Percentiles rank a stretch among this genome's conserved stretches.
phyloP scores from a whole-genome alignment of 805 yeast species.

The Starmerella bombicola region DNA sequence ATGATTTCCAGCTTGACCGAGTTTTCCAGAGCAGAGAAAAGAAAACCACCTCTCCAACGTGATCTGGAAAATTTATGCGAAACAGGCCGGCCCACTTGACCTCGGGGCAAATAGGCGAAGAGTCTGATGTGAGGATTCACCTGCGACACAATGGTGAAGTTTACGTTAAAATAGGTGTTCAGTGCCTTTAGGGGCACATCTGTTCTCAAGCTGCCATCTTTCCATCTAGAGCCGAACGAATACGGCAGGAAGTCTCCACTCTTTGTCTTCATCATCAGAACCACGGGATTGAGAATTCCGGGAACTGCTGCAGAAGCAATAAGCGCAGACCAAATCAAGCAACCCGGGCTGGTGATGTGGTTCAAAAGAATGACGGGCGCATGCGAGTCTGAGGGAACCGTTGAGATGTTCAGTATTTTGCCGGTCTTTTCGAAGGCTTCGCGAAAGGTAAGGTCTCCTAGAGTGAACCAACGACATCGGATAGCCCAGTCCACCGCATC shows the following conservation, averaged over 20 bases:
- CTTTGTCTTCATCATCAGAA: conserved; percentile 53
- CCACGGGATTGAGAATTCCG: conserved; percentile 68
- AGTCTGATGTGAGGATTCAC: conserved; percentile 72
- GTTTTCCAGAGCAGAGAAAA: conserved; percentile 60
- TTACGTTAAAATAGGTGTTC: conserved; percentile 63
- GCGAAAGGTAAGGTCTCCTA: conserved; percentile 57
- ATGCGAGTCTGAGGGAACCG: conserved; percentile 72
- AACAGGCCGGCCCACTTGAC: conserved; percentile 71
- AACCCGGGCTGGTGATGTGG: conserved; percentile 63
- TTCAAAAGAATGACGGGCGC: conserved; percentile 71
- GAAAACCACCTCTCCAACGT: conserved; percentile 63
- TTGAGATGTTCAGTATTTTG: conserved; percentile 54
- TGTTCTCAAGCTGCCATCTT: conserved; percentile 67
- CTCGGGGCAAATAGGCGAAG: conserved; percentile 66
- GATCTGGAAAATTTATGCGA: conserved; percentile 39
- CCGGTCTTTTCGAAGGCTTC: conserved; percentile 63
- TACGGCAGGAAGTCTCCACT: conserved; percentile 43
- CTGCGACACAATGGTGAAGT: conserved; percentile 65
- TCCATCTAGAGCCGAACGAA: conserved; percentile 62
- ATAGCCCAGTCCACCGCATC: conserved; percentile 66
- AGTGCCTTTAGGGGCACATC: conserved; percentile 66
- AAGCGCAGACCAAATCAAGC: conserved; percentile 69
- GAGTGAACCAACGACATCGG: conserved; percentile 55
- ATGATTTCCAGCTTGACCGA: conserved; percentile 56
- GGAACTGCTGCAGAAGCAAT: conserved; percentile 76